Percentiles rank a stretch among this genome's conserved stretches.
phyloP scores from a whole-genome alignment of 345 rosid species.

The Pistacia integerrima region DNA sequence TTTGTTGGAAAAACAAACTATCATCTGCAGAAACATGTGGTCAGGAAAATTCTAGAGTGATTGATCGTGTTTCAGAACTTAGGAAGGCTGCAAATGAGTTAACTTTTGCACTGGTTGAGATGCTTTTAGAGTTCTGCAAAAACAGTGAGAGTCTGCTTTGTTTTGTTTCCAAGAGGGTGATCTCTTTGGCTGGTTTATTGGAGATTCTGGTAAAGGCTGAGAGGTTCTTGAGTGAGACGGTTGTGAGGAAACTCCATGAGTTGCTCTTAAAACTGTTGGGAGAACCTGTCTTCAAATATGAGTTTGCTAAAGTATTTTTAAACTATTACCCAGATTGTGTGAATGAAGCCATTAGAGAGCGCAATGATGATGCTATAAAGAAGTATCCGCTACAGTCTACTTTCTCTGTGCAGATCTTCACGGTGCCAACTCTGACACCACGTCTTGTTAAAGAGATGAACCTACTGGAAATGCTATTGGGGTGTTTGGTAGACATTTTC shows the following conservation, averaged over 20 bases:
- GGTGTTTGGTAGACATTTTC: constrained; percentile 75
- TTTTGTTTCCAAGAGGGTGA: constrained; percentile 71
- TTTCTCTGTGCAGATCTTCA: constrained; percentile 93
- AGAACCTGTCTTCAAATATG: constrained; percentile 83
- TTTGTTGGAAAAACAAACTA: constrained; percentile 69
- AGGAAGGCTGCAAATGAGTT: constrained; percentile 63
- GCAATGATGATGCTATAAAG: constrained; percentile 40
- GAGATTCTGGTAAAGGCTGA: constrained; percentile 73
- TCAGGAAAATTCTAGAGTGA: constrained; percentile 37
- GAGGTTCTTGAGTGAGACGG: constrained; percentile 55
- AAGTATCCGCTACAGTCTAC: constrained; percentile 60
- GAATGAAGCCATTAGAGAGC: constrained; percentile 57
- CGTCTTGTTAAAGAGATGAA: constrained; percentile 86
- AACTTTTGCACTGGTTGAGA: constrained; percentile 63
- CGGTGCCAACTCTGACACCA: constrained; percentile 91
- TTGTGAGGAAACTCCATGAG: constrained; percentile 64
- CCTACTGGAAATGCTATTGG: constrained; percentile 62
- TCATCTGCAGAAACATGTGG: constrained; percentile 39
- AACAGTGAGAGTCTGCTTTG: constrained; percentile 89
- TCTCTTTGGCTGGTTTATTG: constrained; percentile 60
- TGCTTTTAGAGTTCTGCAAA: constrained; percentile 81
- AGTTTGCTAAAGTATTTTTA: constrained; percentile 82
- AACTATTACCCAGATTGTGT: constrained; percentile 73
- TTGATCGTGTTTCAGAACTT: constrained; percentile 29
- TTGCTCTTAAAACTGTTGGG: constrained; percentile 84